phyloP scores from a whole-genome alignment of 2,329 filamentous ascomycete species.

The Clarireedia paspali region DNA sequence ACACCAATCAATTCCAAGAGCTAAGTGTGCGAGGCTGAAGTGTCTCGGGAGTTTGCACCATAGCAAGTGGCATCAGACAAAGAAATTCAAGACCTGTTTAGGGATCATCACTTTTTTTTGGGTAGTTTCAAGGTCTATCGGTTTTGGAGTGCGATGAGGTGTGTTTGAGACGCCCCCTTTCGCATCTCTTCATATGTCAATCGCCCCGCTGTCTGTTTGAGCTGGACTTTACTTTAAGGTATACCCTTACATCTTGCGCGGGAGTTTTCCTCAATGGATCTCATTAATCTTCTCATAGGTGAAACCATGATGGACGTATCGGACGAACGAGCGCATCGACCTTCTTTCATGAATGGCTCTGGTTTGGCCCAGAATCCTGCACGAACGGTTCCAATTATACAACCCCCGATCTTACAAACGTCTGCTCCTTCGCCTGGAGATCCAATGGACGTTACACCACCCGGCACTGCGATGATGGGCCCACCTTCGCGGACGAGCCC shows the following conservation, averaged over 20 bases:
- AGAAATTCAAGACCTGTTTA: background rate
- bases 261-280: background rate
- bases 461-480: slow-evolving; percentile 34
- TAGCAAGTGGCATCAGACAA: slow-evolving; percentile 9
- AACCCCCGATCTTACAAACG: slow-evolving; percentile 49
- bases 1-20: background rate
- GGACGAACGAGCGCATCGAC: slow-evolving; percentile 26
- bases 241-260: no score
- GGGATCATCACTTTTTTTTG: background rate
- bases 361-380: slow-evolving; percentile 19
- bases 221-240: background rate
- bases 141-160: slow-evolving; percentile 6
- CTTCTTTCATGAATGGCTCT: slow-evolving; percentile 21
- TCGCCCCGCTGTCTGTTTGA: background rate
- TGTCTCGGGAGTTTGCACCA: slow-evolving; percentile 24
- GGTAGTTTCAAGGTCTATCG: background rate
- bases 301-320: slow-evolving; percentile 25
- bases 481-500: slow-evolving; percentile 28
- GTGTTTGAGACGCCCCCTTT: slow-evolving; percentile 1
- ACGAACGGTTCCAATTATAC: slow-evolving; percentile 48
- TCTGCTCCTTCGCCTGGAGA: slow-evolving; percentile 50
- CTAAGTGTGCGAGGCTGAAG: slow-evolving; percentile 22
- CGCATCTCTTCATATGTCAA: background rate
- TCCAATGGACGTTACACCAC: slow-evolving; percentile 54
- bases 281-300: slow-evolving; percentile 16